Conservation (phyloP, 2,329 filamentous ascomycete species). For the Trichophyton mentagrophytes region DNA sequence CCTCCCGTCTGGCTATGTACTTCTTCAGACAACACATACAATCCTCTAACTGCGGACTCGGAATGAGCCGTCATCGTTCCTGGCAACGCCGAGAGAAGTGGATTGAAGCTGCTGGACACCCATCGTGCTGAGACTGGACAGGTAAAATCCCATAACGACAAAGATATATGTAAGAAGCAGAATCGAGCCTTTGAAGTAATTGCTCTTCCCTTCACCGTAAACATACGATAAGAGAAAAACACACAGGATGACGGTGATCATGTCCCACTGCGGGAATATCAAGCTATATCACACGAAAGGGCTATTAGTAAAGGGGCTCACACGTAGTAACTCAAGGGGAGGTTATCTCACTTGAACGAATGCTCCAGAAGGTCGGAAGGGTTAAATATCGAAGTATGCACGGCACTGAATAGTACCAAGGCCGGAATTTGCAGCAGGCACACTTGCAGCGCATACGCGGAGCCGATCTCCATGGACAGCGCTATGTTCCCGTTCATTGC, state of each 20-base stretch:
- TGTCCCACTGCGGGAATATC: conserved; percentile 97
- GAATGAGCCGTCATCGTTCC: conserved; percentile 4
- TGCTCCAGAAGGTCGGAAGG: conserved; percentile 39
- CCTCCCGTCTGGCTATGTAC: not conserved
- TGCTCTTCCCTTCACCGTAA: conserved; percentile 97
- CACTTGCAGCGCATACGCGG: conserved; percentile 90
- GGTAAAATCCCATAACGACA: conserved; percentile 82
- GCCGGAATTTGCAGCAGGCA: conserved; percentile 90
- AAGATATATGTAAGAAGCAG: conserved; percentile 86
- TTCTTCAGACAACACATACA: too few relatives aligned
- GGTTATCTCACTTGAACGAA: conserved; percentile 39
- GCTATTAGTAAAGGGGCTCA: conserved; percentile 10
- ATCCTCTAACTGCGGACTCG: not conserved
- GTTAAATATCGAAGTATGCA: conserved; percentile 49
- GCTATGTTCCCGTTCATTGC: conserved; percentile 99
- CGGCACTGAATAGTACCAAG: conserved; percentile 77
- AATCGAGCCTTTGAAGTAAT: conserved; percentile 98
- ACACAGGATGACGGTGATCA: conserved; percentile 91
- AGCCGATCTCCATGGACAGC: conserved; percentile 96
- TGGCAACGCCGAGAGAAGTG: conserved; percentile 21
- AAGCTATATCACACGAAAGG: conserved; percentile 39
- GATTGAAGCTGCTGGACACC: conserved; percentile 32
- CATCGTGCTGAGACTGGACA: conserved; percentile 53
- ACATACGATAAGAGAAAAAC: conserved; percentile 96
- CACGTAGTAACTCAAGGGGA: not conserved